Base-by-base conservation (phyloP, 768 basidiomycete species). In the Boletus rubroflammeus region DNA sequence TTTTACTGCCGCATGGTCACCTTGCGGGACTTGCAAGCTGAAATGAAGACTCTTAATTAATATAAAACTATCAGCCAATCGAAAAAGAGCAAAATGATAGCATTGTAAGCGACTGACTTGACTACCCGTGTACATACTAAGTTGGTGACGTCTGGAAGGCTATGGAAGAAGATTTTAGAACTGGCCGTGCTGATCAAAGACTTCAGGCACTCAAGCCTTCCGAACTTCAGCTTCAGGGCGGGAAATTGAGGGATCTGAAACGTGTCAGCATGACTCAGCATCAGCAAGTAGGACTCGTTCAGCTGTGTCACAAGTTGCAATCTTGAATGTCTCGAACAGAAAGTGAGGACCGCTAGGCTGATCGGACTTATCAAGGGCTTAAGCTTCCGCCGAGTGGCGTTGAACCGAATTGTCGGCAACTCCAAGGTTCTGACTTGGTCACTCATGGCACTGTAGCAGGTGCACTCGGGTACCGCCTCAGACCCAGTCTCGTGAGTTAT, bases 1-100 rank as follows among this genome's bases (percentile, higher is more conserved):
- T 14, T 17, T n/a, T 32, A 21, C 32, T 9, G 15, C 56, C 34
- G 44, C 57, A 55, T 34, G 53, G 50, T 10, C 40, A 31, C 57
- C 50, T 50, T 38, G 62, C 44, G 47, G 39, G 36, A 43, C n/a
- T n/a, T n/a, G n/a, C 40, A n/a, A 26, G 21, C 17, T 36, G 28
- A 23, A 23, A 35, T 15, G 29, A 7, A 23, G 21, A 17, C 17
- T 35, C 47, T 40, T 34, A 9, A 21, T 58, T 46, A 40, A 45
- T 50, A 29, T 23, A 29, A 7, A 17, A 7, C 4, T 43, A 34
- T 58, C 39, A 36, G 5, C 32, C 25, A 38, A 51, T 54, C 17
- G 1, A 40, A 43, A 29, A 26, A 6, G 25, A 17, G 28, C 11
- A 29, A 13, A 44, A n/a, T 11, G n/a, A 29, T 4, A n/a, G 36